These are phyloP conservation scores for Tylopilus sp. DNA, from an alignment of 1,284 basidiomycete species.

Conservation along the genomic window DNA sequence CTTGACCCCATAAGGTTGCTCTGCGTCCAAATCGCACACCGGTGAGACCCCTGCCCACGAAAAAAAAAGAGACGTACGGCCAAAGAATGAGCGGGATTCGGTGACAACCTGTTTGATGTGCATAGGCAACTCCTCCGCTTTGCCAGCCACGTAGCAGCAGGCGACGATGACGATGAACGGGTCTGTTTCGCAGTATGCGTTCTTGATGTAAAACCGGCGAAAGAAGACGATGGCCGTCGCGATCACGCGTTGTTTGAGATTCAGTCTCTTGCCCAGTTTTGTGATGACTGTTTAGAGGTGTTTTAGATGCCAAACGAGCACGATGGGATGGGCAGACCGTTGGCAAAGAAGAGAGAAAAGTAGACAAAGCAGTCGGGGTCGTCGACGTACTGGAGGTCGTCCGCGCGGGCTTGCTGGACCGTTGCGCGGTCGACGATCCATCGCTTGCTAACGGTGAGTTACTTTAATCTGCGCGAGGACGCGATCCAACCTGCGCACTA, in stretches of 20 bases:
- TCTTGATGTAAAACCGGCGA: conserved; percentile 92
- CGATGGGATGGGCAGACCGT: conserved; percentile 45
- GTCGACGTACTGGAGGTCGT: conserved; percentile 77
- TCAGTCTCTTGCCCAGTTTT: conserved; percentile 83
- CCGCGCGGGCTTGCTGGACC: conserved; percentile 65
- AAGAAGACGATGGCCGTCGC: conserved; percentile 95
- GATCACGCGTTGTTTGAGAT: conserved; percentile 84
- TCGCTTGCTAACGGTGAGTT: conserved; percentile 60
- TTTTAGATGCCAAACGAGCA: neutral
- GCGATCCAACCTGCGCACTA: conserved; percentile 47
- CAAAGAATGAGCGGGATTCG: conserved; percentile 79
- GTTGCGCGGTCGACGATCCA: conserved; percentile 86
- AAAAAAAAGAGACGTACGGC: conserved; percentile 50
- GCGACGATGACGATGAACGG: conserved; percentile 90
- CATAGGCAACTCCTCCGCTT: conserved; percentile 93
- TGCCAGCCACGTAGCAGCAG: conserved; percentile 94
- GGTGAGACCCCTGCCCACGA: neutral
- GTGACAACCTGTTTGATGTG: conserved; percentile 92
- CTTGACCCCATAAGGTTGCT: conserved; percentile 68
- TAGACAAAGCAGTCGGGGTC: conserved; percentile 74
- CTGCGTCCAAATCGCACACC: conserved; percentile 29
- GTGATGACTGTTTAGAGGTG: neutral
- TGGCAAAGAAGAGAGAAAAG: conserved; percentile 82
- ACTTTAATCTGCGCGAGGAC: conserved; percentile 6
- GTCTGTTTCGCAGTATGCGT: conserved; percentile 90